Evolutionary conservation across 345 rosid species (phyloP).

Genomic region (Cardamine resedifolia): DNA sequence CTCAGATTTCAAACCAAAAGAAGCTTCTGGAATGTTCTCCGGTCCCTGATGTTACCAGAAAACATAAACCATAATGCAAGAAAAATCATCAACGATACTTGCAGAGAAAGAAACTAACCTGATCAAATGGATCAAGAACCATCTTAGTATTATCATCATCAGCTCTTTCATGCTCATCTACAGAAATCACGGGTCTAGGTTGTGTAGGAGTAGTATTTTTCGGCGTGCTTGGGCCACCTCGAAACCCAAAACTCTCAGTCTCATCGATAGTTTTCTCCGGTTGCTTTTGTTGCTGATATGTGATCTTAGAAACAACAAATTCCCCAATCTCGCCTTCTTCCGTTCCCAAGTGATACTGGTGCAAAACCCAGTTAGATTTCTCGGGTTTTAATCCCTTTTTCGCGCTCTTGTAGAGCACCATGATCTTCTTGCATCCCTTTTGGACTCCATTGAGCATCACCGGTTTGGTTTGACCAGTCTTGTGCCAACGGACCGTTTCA

Average conservation of each 20-base stretch:
- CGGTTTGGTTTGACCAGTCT: slow-evolving; percentile 85
- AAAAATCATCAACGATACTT: background rate
- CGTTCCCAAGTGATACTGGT: slow-evolving; percentile 82
- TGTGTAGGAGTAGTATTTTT: slow-evolving; percentile 50
- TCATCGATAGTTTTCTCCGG: slow-evolving; percentile 41
- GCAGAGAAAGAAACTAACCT: slow-evolving; percentile 26
- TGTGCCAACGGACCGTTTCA: slow-evolving; percentile 84
- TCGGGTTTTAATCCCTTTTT: slow-evolving; percentile 61
- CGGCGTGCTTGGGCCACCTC: slow-evolving; percentile 61
- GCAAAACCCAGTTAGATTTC: slow-evolving; percentile 81
- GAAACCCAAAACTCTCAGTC: slow-evolving; percentile 34
- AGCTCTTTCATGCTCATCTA: background rate
- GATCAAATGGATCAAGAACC: slow-evolving; percentile 14
- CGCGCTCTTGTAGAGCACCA: slow-evolving; percentile 79
- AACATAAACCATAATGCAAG: background rate
- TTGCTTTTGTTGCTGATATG: slow-evolving; percentile 55
- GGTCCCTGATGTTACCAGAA: slow-evolving; percentile 39
- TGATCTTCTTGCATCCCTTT: slow-evolving; percentile 75
- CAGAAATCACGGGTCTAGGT: slow-evolving; percentile 26
- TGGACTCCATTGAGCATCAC: slow-evolving; percentile 61
- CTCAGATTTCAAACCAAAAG: slow-evolving; percentile 35
- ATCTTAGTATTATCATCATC: slow-evolving; percentile 1
- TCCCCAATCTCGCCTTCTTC: slow-evolving; percentile 69
- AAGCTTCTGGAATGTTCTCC: slow-evolving; percentile 30
- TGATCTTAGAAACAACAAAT: slow-evolving; percentile 72